Percentiles rank a stretch among this genome's conserved stretches.
Evolutionary conservation across 2,329 filamentous ascomycete species (phyloP).

Genomic region (Scopulariopsis brevicaulis): DNA sequence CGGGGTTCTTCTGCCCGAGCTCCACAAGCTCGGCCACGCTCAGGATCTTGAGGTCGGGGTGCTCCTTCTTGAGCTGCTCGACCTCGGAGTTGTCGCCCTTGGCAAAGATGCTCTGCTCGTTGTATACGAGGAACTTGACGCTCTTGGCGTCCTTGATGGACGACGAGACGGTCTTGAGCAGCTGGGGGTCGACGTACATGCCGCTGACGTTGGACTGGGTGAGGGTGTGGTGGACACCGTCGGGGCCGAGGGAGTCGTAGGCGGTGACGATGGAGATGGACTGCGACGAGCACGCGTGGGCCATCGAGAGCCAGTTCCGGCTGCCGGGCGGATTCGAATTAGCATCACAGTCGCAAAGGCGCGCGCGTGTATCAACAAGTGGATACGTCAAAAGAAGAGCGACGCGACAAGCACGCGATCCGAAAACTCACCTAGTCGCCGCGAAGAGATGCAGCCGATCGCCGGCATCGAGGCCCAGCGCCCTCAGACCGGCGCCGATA

Average conservation of each 20-base stretch:
- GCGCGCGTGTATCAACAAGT: background rate
- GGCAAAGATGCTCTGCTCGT: constrained; percentile 41
- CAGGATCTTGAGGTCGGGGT: constrained; percentile 40
- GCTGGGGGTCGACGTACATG: constrained; percentile 79
- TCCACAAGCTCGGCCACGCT: constrained; percentile 43
- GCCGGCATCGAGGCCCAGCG: constrained; percentile 56
- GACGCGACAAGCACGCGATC: background rate
- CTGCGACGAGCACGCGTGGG: constrained; percentile 69
- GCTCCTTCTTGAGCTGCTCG: constrained; percentile 41
- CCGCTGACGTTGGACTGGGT: constrained; percentile 67
- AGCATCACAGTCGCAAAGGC: background rate
- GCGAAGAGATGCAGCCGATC: constrained; percentile 74
- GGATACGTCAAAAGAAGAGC: background rate
- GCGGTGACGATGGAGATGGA: constrained; percentile 87
- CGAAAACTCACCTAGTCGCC: constrained; percentile 59
- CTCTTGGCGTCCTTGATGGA: constrained; percentile 45
- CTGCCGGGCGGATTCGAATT: constrained; percentile 25
- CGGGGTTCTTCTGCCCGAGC: constrained; percentile 55
- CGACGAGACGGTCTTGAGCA: constrained; percentile 48
- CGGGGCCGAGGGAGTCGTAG: constrained; percentile 82
- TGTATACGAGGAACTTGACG: constrained; percentile 52
- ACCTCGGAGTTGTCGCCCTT: constrained; percentile 31
- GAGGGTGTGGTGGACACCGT: constrained; percentile 77
- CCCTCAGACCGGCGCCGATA: constrained; percentile 62
- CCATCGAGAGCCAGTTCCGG: constrained; percentile 72